Evolutionary conservation across 371 early-diverging fungal genomes (phyloP).

Genomic region (Amoeboaphelidium protococcarum): DNA sequence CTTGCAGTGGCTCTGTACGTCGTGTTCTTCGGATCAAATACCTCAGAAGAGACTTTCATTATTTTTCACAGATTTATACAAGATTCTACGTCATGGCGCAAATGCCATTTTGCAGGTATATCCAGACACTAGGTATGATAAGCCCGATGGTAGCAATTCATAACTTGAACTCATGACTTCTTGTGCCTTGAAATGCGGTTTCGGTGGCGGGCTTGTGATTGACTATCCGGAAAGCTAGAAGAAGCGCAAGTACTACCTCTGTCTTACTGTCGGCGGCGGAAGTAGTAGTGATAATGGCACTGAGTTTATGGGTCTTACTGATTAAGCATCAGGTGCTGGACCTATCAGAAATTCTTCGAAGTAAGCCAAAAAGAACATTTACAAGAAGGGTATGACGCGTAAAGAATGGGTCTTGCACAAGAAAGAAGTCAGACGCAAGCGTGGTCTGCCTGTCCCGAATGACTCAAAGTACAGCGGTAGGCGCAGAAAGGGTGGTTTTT

Average conservation of each 20-base stretch:
- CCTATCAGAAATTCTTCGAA: too few relatives aligned
- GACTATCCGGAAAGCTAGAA: conserved; percentile 92
- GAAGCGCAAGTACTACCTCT: conserved; percentile 86
- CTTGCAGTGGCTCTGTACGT: conserved; percentile 97
- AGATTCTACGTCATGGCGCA: conserved; percentile 57
- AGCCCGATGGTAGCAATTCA: too few relatives aligned
- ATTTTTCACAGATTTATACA: conserved; percentile 84
- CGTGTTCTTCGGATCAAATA: conserved; percentile 46
- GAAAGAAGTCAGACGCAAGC: conserved; percentile 53
- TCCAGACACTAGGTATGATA: conserved; percentile 82
- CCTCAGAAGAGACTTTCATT: conserved; percentile 57
- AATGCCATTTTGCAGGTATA: conserved; percentile 96
- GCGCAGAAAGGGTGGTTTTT: conserved; percentile 62
- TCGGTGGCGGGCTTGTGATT: conserved; percentile 85
- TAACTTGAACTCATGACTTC: conserved; percentile 78
- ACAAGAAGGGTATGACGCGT: conserved; percentile 40
- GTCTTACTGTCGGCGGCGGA: too few relatives aligned
- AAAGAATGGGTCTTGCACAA: conserved; percentile 77
- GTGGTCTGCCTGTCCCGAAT: conserved; percentile 53
- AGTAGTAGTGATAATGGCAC: too few relatives aligned
- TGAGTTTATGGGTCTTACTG: conserved; percentile 60
- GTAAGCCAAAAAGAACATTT: too few relatives aligned
- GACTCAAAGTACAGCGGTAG: conserved; percentile 92
- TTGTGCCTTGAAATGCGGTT: conserved; percentile 67
- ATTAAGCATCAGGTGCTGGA: too few relatives aligned